Base-by-base conservation (phyloP, 2,329 filamentous ascomycete species). In the Pseudopyricularia cyperi region DNA sequence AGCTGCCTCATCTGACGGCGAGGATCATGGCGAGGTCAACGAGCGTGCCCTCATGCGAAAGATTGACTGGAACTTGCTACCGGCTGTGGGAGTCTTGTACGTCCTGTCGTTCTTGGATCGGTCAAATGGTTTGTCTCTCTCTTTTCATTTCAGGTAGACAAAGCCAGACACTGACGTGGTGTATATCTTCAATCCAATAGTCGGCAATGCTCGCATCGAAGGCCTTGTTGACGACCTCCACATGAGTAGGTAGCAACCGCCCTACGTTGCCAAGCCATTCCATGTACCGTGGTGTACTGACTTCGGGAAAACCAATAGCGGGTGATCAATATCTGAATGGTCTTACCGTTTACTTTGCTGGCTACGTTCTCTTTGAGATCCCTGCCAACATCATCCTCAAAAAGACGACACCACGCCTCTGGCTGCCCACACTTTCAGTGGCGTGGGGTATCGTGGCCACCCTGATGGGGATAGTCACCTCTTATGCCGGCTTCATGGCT, bases 351-450 rank as follows among this genome's bases (percentile, higher is more conserved):
- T 87, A 84, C 62, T 87, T 87, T 59, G 66, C 80, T 39, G 75
- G 75, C 44, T 80, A 80, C 28, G 19, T 39, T 19, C 7, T 83
- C 15, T 79, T 82, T 55, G 81, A 85, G 59, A 70, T 76, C 0
- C 61, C 82, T 28, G 83, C 79, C 44, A 86, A 87, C 59, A 65
- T 84, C 28, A 63, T 86, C 12, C 73, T 86, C 46, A 85, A 85
- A 60, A 73, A 72, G 6, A 68, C 83, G 57, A 60, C 11, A 54
- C 22, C 71, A 77, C 0, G 83, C 83, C 0, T 80, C 76, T 26
- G 64, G 82, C 35, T 87, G 85, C 58, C 71, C 87, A 71, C 63
- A 79, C 3, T 62, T 9, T 7, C 19, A 5, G 73, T 79, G 3
- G 62, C 68, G 0, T 79, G 75, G 76, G 76, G 76, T 0, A 63